These are phyloP conservation scores for Sarcocystis neurona DNA, from an alignment of 169 alveolate genomes.

Conservation along the genomic window DNA sequence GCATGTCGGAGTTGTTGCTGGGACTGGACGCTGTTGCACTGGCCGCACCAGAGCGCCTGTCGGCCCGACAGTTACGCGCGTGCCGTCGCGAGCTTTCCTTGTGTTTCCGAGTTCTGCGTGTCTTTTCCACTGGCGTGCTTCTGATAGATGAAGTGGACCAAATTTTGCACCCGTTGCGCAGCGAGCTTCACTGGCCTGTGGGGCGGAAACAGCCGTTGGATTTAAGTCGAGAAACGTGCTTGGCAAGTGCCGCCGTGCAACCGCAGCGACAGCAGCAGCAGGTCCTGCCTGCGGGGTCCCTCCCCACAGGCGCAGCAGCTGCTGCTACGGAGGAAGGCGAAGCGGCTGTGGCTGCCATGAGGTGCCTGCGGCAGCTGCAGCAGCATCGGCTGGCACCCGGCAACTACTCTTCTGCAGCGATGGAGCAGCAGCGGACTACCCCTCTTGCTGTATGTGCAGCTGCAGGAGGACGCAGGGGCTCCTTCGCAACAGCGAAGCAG, in stretches of 20 bases:
- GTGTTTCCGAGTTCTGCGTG: conserved; percentile 34
- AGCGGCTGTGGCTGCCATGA: neutral
- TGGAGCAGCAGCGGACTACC: neutral
- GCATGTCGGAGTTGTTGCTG: neutral
- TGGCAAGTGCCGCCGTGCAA: neutral
- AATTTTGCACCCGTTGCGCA: conserved; percentile 89
- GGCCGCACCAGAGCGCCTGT: conserved; percentile 31
- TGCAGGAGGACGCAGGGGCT: neutral
- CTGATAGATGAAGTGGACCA: conserved; percentile 90
- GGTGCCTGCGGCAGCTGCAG: too few relatives aligned
- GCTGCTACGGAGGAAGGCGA: conserved; percentile 4
- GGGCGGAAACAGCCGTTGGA: conserved; percentile 74
- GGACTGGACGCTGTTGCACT: conserved; percentile 33
- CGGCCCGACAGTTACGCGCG: conserved; percentile 41
- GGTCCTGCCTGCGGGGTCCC: neutral
- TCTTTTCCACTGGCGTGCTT: conserved; percentile 72
- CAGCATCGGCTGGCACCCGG: neutral
- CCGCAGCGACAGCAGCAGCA: neutral
- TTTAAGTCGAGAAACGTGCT: neutral
- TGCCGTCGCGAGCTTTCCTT: conserved; percentile 55
- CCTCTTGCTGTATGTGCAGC: conserved; percentile 28
- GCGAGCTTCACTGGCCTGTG: conserved; percentile 93
- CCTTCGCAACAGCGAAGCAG: conserved; percentile 4
- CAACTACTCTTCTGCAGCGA: neutral
- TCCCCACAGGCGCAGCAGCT: conserved; percentile 24